Conservation (phyloP, 345 rosid species). For the Balakata baccata region DNA sequence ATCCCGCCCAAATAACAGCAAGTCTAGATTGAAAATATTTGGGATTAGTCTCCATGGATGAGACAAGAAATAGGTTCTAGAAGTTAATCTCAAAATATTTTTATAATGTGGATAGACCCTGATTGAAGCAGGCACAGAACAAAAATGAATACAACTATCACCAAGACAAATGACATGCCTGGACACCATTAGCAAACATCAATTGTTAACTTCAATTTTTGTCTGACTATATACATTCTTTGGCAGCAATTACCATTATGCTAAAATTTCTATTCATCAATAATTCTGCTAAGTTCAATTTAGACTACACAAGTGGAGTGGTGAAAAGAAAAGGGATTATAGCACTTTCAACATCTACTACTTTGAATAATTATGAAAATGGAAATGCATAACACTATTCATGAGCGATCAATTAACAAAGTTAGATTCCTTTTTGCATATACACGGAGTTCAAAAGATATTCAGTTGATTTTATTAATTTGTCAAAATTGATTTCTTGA, state of each 20-base stretch:
- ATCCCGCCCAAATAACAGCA: background rate
- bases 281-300: background rate
- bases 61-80: background rate
- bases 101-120: background rate
- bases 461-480: background rate
- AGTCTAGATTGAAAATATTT: background rate
- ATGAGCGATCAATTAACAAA: background rate
- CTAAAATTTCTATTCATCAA: background rate
- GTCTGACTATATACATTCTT: background rate
- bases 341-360: background rate
- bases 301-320: background rate
- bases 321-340: background rate
- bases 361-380: background rate
- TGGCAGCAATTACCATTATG: background rate
- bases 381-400: background rate
- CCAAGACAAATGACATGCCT: background rate
- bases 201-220: background rate
- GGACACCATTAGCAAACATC: background rate
- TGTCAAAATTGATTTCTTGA: background rate
- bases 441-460: background rate
- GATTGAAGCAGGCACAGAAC: background rate
- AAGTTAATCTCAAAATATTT: slow-evolving; percentile 3
- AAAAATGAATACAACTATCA: background rate
- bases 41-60: background rate
- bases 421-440: background rate